These are phyloP conservation scores for Iris macrosiphon DNA, from an alignment of 106 monocot species.

Conservation along the genomic window DNA sequence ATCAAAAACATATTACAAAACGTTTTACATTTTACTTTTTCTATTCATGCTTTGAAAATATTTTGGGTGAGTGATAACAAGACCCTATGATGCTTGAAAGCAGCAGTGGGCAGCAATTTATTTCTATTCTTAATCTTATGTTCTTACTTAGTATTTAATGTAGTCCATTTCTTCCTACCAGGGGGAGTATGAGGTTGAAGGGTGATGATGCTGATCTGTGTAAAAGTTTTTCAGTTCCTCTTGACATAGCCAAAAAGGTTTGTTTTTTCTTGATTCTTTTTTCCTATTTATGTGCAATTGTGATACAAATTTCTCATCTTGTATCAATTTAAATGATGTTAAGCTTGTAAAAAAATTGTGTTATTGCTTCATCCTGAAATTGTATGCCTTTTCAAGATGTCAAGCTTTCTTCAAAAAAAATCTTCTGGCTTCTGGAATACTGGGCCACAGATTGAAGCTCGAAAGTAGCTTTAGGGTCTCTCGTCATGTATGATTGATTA, in stretches of 20 bases:
- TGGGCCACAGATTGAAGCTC: too few species aligned
- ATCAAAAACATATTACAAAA: too few species aligned
- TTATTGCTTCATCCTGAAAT: neutral
- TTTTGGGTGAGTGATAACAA: neutral
- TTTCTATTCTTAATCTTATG: neutral
- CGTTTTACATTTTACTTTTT: too few species aligned
- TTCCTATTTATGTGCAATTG: neutral
- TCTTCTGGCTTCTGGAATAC: too few species aligned
- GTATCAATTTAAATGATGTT: neutral
- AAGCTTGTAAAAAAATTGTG: neutral
- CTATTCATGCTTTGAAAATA: neutral
- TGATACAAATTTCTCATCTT: neutral
- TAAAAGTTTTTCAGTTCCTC: neutral
- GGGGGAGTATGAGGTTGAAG: neutral
- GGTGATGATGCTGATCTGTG: neutral
- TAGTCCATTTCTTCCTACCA: neutral
- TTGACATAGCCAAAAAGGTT: neutral
- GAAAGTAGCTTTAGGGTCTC: too few species aligned
- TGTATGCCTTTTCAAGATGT: neutral
- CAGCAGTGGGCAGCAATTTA: neutral
- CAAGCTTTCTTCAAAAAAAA: neutral
- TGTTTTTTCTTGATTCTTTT: neutral
- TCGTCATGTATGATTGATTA: too few species aligned
- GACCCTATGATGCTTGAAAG: neutral
- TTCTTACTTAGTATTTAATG: neutral